Evolutionary conservation across 768 basidiomycete genomes (phyloP).

Genomic region (Lactarius akahatsu): DNA sequence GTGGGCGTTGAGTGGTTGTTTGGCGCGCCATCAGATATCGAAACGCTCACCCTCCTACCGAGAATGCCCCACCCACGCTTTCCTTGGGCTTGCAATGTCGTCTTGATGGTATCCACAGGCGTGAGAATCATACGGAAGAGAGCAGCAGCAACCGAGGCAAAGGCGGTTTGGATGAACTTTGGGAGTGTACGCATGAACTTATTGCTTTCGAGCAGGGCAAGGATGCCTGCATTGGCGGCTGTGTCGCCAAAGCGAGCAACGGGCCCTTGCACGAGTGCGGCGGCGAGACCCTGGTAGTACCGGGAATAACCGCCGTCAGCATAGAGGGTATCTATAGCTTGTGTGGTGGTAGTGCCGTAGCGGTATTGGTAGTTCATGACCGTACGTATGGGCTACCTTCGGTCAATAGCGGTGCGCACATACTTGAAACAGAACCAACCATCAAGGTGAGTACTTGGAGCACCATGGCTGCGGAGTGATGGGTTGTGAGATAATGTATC

Average conservation of each 20-base stretch:
- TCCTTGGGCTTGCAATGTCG: conserved; percentile 92
- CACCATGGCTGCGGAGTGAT: conserved; percentile 69
- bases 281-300: conserved; percentile 84
- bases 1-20: neutral
- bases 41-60: conserved; percentile 52
- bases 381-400: conserved; percentile 76
- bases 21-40: neutral
- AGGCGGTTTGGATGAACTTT: conserved; percentile 66
- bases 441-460: conserved; percentile 89
- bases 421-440: conserved; percentile 37
- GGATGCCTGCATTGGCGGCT: conserved; percentile 88
- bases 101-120: conserved; percentile 93
- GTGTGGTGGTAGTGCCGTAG: conserved; percentile 73
- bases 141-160: conserved; percentile 77
- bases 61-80: conserved; percentile 65
- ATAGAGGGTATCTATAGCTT: conserved; percentile 66
- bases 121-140: conserved; percentile 88
- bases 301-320: conserved; percentile 76
- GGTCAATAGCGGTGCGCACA: conserved; percentile 19
- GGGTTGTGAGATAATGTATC: neutral
- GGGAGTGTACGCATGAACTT: conserved; percentile 66
- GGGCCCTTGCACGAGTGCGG: conserved; percentile 86
- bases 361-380: conserved; percentile 97
- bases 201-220: conserved; percentile 80
- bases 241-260: conserved; percentile 91